Evolutionary conservation across 495 filamentous ascomycete species (phyloP), one percentile per base, ranked within the genome.

Genomic region (Hyaloscypha bicolor): DNA sequence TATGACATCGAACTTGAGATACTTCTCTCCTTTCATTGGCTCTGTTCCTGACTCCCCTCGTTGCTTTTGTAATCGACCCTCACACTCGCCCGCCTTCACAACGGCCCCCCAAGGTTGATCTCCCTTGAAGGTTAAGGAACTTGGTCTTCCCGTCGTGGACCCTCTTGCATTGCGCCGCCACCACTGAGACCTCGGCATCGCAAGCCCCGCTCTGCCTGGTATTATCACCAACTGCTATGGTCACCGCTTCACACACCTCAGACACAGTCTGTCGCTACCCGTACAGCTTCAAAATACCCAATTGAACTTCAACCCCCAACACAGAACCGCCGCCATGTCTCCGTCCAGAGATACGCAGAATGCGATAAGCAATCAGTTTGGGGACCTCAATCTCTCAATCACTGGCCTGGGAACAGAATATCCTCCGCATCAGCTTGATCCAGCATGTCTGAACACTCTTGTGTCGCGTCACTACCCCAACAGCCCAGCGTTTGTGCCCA

Each of bases 341-440:
- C 29, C 63, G 6, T 63, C 63, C 42, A 14, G 9, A 37, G 52
- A 57, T 55, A 51, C 59, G 19, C 59, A 64, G 32, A 57, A 69
- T 64, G 71, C 31, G 11, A 11, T 31, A 21, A 60, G 48, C 29
- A 70, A 63, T 35, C 39, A 55, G 6, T 74, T 74, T 62, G 69
- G 72, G 21, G 64, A 69, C n/a, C 64, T 74, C 25, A 71, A 80
- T 31, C 83, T 85, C 72, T 81, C 80, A 42, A 82, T 86, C 62
- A 74, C 78, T 45, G 83, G 83, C 8, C 60, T 85, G 67, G 83
- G 78, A 33, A 72, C 73, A 8, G 78, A 82, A 69, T 86, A 86
- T 68, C 83, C 83, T 12, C 83, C 83, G 29, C 75, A 80, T 52
- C 66, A 66, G 21, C 80, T 86, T 62, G 71, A 73, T 31, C 55